Conservation (phyloP, 2,329 filamentous ascomycete species). For the Aspergillus sp. region DNA sequence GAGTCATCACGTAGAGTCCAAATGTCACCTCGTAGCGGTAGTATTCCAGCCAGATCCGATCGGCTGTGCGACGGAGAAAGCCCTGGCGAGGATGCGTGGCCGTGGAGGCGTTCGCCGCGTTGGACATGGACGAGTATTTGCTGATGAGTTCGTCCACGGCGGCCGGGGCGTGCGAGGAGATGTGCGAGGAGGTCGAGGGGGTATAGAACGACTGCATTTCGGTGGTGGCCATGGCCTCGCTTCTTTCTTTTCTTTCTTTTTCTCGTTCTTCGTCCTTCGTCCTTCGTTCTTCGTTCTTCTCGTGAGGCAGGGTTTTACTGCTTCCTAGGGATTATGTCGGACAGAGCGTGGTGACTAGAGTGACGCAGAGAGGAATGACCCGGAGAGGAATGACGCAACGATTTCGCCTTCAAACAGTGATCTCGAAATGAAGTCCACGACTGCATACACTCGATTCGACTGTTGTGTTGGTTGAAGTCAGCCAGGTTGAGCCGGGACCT, state of each 20-base stretch:
- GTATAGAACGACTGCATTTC: conserved; percentile 31
- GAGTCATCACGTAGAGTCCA: conserved; percentile 37
- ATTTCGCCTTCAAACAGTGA: too few relatives aligned
- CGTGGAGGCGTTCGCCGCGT: conserved; percentile 4
- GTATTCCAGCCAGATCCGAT: conserved; percentile 34
- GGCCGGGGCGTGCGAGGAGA: conserved; percentile 22
- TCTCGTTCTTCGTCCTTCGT: background rate
- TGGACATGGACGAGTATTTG: conserved; percentile 25
- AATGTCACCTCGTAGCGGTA: conserved; percentile 43
- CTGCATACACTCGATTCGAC: too few relatives aligned
- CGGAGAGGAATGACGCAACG: too few relatives aligned
- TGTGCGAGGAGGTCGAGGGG: conserved; percentile 19
- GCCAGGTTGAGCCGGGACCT: too few relatives aligned
- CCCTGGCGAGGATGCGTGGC: conserved; percentile 13
- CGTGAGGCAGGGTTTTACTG: too few relatives aligned
- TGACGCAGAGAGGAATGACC: too few relatives aligned
- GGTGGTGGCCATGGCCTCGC: conserved; percentile 17
- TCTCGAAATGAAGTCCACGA: too few relatives aligned
- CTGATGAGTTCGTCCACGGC: conserved; percentile 27
- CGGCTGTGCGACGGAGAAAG: conserved; percentile 20
- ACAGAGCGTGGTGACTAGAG: too few relatives aligned
- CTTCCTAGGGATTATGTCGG: too few relatives aligned
- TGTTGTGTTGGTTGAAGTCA: too few relatives aligned
- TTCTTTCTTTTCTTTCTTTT: background rate
- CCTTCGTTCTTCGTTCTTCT: too few relatives aligned